Evolutionary conservation across 805 yeast genomes (phyloP), one percentile per base, ranked within the genome.

Genomic region (Nakazawaea anatomiae): DNA sequence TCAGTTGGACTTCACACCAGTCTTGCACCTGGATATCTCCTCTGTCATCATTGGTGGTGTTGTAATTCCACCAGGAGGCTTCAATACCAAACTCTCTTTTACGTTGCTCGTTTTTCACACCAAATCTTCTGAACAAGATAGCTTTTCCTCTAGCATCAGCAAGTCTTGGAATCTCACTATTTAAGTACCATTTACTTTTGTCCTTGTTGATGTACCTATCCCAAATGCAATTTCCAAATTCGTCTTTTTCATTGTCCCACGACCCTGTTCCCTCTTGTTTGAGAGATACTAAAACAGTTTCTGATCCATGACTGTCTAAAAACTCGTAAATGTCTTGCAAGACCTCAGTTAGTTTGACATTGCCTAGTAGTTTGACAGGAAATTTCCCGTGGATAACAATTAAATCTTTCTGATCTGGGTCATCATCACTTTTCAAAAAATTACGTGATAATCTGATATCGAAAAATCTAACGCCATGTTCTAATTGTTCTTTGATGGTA

Each of bases 321-420:
- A 83, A 87, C 11, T 69, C 67, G 60, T 82, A 85, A 39, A 87
- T 73, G 49, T 82, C 87, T 0, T 75, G 65, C 57, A 87, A 70
- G 3, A 74, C 75, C n/a, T 71, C 72, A 6, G 64, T 60, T 51
- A 87, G 73, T 57, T 75, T 74, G 52, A 74, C 74, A 27, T 85
- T 77, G 54, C 80, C 76, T 32, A 82, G 75, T 42, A 85, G 67
- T 49, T 76, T 76, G 41, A 86, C 87, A 0, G 94, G 91, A 66
- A 86, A 85, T 55, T 82, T 82, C 42, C 90, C 90, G 62, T 86
- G 92, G 53, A 82, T 78, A 25, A 85, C 85, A 57, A 82, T 80
- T 54, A 87, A 71, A 53, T 82, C 81, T 54, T 77, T 75, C 39
- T 65, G 66, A 8, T 63, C 3, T 70, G 74, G 14, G 5, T 62